Percentiles rank a stretch among this genome's conserved stretches.
phyloP scores from a whole-genome alignment of 2,329 filamentous ascomycete genomes.

The Pyrenochaeta sp. region DNA sequence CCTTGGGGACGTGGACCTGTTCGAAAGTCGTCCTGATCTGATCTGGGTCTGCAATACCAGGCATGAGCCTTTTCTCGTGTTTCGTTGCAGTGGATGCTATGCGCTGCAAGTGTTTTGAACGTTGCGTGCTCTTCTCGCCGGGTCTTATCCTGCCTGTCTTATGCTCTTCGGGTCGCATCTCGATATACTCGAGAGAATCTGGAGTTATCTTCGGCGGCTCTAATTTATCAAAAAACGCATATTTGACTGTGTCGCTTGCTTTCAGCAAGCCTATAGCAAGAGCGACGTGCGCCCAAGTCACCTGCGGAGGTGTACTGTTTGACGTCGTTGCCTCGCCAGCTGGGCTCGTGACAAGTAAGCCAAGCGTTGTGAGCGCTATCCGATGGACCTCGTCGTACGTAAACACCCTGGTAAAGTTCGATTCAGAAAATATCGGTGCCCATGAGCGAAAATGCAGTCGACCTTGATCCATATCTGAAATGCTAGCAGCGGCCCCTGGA shows the following conservation, averaged over 20 bases:
- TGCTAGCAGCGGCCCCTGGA: slow-evolving; percentile 37
- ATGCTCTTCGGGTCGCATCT: slow-evolving; percentile 11
- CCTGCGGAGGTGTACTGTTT: slow-evolving; percentile 18
- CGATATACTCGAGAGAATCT: slow-evolving; percentile 8
- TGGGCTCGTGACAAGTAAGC: slow-evolving; percentile 44
- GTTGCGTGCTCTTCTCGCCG: slow-evolving; percentile 30
- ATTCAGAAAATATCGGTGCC: slow-evolving; percentile 35
- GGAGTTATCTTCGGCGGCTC: slow-evolving; percentile 13
- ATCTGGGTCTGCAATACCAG: slow-evolving; percentile 80
- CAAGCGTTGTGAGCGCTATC: slow-evolving; percentile 63
- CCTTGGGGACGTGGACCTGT: slow-evolving; percentile 82
- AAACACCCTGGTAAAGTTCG: slow-evolving; percentile 60
- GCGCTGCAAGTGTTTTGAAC: slow-evolving; percentile 63
- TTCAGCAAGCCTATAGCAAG: slow-evolving; percentile 54
- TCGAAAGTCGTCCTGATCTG: slow-evolving; percentile 87
- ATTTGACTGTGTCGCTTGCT: slow-evolving; percentile 59
- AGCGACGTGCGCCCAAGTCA: slow-evolving; percentile 53
- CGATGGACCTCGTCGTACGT: slow-evolving; percentile 69
- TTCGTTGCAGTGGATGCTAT: slow-evolving; percentile 60
- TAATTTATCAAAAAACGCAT: slow-evolving; percentile 41
- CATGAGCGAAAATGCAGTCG: slow-evolving; percentile 27
- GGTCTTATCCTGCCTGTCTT: slow-evolving; percentile 15
- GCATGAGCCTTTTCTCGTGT: slow-evolving; percentile 83
- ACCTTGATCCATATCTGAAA: slow-evolving; percentile 34
- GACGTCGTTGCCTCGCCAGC: slow-evolving; percentile 6